Evolutionary conservation across 2,329 filamentous ascomycete species (phyloP).

Genomic region (Trichoderma sp.): DNA sequence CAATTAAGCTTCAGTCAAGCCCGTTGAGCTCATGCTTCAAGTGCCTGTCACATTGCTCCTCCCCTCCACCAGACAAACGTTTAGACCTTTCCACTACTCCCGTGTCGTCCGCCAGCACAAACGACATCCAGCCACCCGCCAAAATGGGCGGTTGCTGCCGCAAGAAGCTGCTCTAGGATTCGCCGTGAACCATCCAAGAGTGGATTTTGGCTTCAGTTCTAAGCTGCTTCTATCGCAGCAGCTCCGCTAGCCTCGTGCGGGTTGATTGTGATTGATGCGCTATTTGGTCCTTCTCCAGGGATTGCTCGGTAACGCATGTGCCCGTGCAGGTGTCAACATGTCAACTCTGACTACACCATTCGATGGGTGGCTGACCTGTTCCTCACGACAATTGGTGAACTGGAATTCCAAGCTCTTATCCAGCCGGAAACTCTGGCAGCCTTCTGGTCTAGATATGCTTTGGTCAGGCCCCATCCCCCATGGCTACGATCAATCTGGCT

Average conservation of each 20-base stretch:
- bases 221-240: constrained; percentile 2
- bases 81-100: neutral
- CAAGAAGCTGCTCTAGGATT: constrained; percentile 7
- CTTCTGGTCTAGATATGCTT: neutral
- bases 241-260: constrained; percentile 7
- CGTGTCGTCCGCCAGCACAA: neutral
- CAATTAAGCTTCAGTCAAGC: neutral
- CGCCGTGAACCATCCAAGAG: neutral
- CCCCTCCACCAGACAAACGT: constrained; percentile 9
- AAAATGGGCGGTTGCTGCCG: constrained; percentile 16
- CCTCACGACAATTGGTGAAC: neutral
- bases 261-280: neutral
- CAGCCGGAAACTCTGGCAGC: neutral
- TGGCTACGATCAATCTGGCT: neutral
- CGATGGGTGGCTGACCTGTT: constrained; percentile 19
- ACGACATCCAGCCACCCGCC: constrained; percentile 18
- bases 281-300: neutral
- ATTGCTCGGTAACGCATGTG: neutral
- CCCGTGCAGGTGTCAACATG: neutral
- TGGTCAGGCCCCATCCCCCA: neutral
- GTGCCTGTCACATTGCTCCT: constrained; percentile 4
- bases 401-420: constrained; percentile 6
- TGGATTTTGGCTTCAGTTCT: neutral
- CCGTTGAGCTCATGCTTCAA: neutral
- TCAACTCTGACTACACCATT: constrained; percentile 14